Base-by-base conservation (phyloP, 176 grass and related monocot genomes). In the Ampelocalamus luodianensis region DNA sequence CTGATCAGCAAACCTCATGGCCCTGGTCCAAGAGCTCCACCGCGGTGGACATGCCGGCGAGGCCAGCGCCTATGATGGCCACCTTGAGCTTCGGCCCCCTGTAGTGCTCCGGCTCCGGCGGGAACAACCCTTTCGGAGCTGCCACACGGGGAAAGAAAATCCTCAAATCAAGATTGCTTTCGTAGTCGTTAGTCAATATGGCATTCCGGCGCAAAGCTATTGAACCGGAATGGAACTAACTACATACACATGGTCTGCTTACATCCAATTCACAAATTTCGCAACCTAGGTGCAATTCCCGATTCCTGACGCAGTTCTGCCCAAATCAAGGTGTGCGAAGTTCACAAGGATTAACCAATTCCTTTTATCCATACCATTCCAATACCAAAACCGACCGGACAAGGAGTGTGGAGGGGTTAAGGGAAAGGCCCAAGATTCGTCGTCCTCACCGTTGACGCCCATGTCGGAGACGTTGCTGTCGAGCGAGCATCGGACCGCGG, bases 21-120 rank as follows among this genome's bases (percentile, higher is more conserved):
- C 96, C 96, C 83, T 98, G 96, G 80, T 98, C 93, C 86, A 98
- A 83, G 79, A 98, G 93, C 81, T 98, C 96, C 13, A 98, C 96
- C 2, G 96, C 96, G 15, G 96, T 94, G 72, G 96, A 98, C 96
- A 98, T 95, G 56, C 96, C 96, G 8, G 96, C 96, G 12, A 98
- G 96, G 46, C 93, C 93, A 3, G 89, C 17, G 44, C 93, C 93
- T 76, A 98, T 95, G 80, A 98, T 98, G 61, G 89, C 96, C 39
- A 98, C 93, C 90, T 93, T 98, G 65, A 98, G 93, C 83, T 95
- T 98, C 9, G 93, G 96, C 2, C 93, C 96, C 65, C 82, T 95
- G 72, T 93, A 95, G 13, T 88, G 85, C 70, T 90, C 91, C 4
- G 96, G 93, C 67, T 98, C 96, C 10, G 91, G 93, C 10, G 93